Conservation (phyloP, 768 basidiomycete genomes). For the Lentinula sp. region DNA sequence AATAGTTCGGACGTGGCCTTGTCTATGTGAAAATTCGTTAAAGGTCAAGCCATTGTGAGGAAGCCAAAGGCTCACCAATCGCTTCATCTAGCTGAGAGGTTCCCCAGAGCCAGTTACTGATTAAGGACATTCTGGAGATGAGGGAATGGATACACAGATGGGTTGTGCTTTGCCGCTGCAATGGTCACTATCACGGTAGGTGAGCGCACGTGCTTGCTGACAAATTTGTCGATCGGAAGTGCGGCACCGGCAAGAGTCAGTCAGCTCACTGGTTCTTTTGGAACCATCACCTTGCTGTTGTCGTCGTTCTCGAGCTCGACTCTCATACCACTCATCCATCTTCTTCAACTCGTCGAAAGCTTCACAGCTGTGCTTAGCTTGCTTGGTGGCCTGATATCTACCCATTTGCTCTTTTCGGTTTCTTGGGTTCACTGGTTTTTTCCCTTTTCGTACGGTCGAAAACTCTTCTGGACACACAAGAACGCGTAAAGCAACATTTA, state of each 20-base stretch:
- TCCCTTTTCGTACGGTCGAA: not conserved
- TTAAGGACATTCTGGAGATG: slow-evolving; percentile 39
- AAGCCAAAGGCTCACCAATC: slow-evolving; percentile 48
- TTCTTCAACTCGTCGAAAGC: not conserved
- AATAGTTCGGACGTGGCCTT: slow-evolving; percentile 91
- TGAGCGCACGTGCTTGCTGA: not conserved
- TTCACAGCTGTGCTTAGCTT: not conserved
- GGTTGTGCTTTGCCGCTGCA: not conserved
- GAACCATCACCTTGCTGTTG: slow-evolving; percentile 2
- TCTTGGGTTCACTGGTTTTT: not conserved
- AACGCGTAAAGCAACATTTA: not conserved
- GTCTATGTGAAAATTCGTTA: slow-evolving; percentile 40
- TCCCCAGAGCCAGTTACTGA: slow-evolving; percentile 75
- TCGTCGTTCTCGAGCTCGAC: not conserved
- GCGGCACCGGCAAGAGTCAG: slow-evolving; percentile 2
- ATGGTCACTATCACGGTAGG: not conserved
- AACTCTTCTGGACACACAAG: not conserved
- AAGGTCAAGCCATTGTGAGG: not conserved
- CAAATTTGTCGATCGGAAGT: not conserved
- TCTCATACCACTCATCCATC: not conserved
- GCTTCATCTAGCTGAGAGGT: slow-evolving; percentile 79
- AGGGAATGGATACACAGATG: not conserved
- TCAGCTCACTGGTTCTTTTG: not conserved
- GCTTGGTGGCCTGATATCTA: not conserved
- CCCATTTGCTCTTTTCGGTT: not conserved